Evolutionary conservation across 805 yeast species (phyloP).

Genomic region (Suhomyces faveliae): DNA sequence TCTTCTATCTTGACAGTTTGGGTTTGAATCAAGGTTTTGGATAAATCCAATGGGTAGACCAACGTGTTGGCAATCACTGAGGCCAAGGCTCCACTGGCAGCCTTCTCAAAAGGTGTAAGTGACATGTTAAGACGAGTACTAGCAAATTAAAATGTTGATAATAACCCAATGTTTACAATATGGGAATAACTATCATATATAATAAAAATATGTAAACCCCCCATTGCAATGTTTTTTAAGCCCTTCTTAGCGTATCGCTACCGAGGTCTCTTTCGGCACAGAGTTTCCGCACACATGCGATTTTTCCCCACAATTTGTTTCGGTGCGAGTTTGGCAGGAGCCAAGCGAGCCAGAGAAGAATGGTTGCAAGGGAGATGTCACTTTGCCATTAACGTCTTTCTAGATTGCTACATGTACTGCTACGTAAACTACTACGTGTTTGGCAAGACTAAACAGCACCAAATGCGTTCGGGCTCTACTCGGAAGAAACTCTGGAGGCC

Average conservation of each 20-base stretch:
- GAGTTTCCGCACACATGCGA: conserved; percentile 1
- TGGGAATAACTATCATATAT: background rate
- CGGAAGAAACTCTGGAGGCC: too few species aligned
- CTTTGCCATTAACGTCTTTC: too few species aligned
- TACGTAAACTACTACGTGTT: too few species aligned
- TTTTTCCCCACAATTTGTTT: conserved; percentile 1
- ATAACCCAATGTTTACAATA: background rate
- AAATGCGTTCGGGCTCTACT: too few species aligned
- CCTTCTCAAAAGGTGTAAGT: conserved; percentile 70
- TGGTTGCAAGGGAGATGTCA: too few species aligned
- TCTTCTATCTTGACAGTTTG: conserved; percentile 42
- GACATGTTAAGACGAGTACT: conserved; percentile 35
- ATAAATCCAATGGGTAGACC: conserved; percentile 78
- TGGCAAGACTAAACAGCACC: too few species aligned
- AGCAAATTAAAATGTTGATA: background rate
- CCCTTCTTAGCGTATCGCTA: background rate
- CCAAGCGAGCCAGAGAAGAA: background rate
- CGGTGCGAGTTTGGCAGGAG: background rate
- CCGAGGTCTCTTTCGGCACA: conserved; percentile 2
- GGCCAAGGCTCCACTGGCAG: conserved; percentile 79
- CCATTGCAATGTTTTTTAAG: background rate
- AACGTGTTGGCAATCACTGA: conserved; percentile 75
- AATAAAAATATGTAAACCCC: background rate
- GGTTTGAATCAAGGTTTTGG: conserved; percentile 75
- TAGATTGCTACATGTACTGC: too few species aligned